A percentile compares a stretch with the other conserved stretches of the same genome.
Evolutionary conservation across 352 stramenopile species (phyloP).

Genomic region (Phytophthora quininea): DNA sequence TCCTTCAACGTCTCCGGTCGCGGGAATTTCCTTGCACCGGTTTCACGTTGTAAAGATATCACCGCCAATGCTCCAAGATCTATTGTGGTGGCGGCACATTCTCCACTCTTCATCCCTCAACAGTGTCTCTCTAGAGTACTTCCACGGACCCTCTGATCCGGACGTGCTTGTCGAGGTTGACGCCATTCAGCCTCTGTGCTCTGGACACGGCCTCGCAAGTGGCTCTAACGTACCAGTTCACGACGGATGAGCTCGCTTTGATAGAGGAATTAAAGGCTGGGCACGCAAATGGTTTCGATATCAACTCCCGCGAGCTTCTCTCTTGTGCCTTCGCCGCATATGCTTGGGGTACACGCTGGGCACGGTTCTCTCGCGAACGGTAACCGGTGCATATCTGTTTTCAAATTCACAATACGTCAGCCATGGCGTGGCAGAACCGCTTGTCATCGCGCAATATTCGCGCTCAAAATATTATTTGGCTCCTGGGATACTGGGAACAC

Average conservation of each 20-base stretch:
- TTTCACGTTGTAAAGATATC: background rate
- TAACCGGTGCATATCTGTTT: conserved; percentile 10
- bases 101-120: conserved; percentile 11
- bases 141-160: background rate
- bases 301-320: conserved; percentile 26
- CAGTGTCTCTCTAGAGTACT: conserved; percentile 9
- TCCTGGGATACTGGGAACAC: background rate
- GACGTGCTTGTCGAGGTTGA: conserved; percentile 13
- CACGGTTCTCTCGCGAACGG: background rate
- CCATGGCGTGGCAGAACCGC: conserved; percentile 5
- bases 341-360: conserved; percentile 2
- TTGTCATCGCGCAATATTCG: conserved; percentile 4
- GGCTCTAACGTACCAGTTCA: background rate
- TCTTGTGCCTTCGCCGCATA: background rate
- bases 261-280: background rate
- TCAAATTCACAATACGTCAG: conserved; percentile 20
- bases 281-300: conserved; percentile 6
- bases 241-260: background rate
- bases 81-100: conserved; percentile 19
- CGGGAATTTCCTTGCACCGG: background rate
- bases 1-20: conserved; percentile 1
- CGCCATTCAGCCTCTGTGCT: conserved; percentile 13
- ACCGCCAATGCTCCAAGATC: conserved; percentile 3
- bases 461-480: background rate
- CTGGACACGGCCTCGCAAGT: background rate